These are phyloP conservation scores for Microascus cirrosus DNA, from an alignment of 2,329 filamentous ascomycete species.

Conservation along the genomic window DNA sequence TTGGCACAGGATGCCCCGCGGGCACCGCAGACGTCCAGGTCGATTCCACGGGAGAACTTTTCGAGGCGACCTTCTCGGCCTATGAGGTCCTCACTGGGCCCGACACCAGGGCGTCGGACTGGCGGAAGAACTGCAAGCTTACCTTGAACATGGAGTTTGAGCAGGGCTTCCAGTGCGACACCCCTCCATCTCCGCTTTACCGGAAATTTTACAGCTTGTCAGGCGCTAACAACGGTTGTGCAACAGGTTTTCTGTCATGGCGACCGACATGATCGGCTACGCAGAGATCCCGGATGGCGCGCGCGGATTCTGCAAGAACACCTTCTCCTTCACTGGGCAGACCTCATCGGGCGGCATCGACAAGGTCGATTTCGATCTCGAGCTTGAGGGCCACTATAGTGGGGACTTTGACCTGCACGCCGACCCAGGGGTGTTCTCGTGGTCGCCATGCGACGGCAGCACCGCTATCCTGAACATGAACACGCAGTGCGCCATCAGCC, in stretches of 20 bases:
- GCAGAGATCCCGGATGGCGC: conserved; percentile 13
- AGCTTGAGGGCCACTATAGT: conserved; percentile 10
- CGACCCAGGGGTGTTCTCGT: conserved; percentile 10
- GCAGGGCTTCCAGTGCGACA: conserved; percentile 13
- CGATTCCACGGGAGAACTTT: conserved; percentile 13
- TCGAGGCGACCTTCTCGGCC: conserved; percentile 14
- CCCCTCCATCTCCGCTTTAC: background rate
- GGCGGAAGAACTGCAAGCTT: conserved; percentile 17
- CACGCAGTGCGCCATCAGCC: conserved; percentile 13
- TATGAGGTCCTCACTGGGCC: conserved; percentile 15
- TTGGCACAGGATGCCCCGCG: conserved; percentile 14
- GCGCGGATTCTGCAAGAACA: conserved; percentile 12
- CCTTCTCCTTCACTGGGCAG: conserved; percentile 15
- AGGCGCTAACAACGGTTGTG: background rate
- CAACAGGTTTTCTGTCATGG: conserved; percentile 13
- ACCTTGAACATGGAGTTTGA: conserved; percentile 14
- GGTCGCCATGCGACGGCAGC: conserved; percentile 15
- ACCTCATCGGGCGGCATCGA: conserved; percentile 6
- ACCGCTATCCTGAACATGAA: conserved; percentile 17
- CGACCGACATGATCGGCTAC: conserved; percentile 15
- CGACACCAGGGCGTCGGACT: conserved; percentile 10
- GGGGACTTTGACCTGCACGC: conserved; percentile 12
- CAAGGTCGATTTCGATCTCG: conserved; percentile 10
- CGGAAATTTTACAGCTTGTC: background rate
- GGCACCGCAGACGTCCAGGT: conserved; percentile 13